A percentile compares a stretch with the other conserved stretches of the same genome.
phyloP scores from a whole-genome alignment of 345 rosid genomes.

The Angophora floribunda region DNA sequence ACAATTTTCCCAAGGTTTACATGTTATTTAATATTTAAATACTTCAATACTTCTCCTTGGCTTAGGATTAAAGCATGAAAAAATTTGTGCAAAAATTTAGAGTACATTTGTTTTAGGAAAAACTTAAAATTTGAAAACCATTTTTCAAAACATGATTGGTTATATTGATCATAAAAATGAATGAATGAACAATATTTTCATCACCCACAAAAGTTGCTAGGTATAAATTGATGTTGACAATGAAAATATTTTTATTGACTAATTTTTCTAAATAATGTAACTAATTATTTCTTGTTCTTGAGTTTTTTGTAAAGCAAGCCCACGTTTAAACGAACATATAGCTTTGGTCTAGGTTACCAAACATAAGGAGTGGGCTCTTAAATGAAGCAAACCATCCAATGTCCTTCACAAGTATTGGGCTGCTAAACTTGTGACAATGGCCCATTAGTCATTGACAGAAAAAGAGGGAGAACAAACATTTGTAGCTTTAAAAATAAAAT shows the following conservation, averaged over 20 bases:
- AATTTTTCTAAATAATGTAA: no score
- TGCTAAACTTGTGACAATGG: not conserved
- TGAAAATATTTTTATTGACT: not conserved
- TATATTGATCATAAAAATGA: no score
- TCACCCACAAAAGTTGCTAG: fast-evolving
- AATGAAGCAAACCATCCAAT: not conserved
- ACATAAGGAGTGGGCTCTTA: not conserved
- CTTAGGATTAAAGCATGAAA: not conserved
- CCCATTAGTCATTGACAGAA: not conserved
- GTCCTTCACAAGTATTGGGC: not conserved
- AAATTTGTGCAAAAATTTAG: not conserved
- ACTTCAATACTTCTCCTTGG: not conserved
- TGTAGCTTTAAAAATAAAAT: not conserved
- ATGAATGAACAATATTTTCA: not conserved
- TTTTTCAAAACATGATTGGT: not conserved
- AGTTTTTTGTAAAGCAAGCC: no score
- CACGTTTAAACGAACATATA: no score
- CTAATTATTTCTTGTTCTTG: no score
- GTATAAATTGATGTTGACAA: no score
- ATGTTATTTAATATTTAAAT: not conserved
- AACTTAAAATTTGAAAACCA: no score
- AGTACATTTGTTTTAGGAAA: no score
- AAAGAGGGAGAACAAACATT: not conserved
- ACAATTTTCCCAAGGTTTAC: not conserved
- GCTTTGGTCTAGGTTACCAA: not conserved